phyloP scores from a whole-genome alignment of 2,329 filamentous ascomycete species.

The Dothidotthia symphoricarpi region DNA sequence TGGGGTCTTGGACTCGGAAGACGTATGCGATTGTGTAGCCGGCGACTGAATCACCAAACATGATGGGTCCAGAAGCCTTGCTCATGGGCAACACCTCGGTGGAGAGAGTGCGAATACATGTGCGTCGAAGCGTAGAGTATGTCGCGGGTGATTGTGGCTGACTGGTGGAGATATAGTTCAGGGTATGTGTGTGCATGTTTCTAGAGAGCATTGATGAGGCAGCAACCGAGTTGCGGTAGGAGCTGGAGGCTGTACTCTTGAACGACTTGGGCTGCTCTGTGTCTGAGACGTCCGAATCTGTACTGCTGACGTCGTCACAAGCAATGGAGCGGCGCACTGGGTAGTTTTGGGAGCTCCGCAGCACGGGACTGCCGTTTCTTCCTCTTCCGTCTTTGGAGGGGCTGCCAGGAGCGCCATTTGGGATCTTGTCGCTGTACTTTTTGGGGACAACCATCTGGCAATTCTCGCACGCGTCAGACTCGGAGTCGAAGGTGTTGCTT shows the following conservation, averaged over 20 bases:
- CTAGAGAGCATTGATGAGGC: slow-evolving; percentile 44
- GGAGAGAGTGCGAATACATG: slow-evolving; percentile 58
- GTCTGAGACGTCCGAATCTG: slow-evolving; percentile 39
- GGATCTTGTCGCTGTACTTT: slow-evolving; percentile 54
- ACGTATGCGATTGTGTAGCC: slow-evolving; percentile 61
- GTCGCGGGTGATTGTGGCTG: slow-evolving; percentile 54
- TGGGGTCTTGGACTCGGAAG: slow-evolving; percentile 58
- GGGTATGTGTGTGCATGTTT: slow-evolving; percentile 52
- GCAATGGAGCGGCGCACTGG: slow-evolving; percentile 47
- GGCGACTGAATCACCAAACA: slow-evolving; percentile 56
- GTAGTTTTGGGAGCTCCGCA: slow-evolving; percentile 55
- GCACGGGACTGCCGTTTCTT: slow-evolving; percentile 54
- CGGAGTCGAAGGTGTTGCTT: slow-evolving; percentile 44
- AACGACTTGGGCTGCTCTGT: slow-evolving; percentile 41
- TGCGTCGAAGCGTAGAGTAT: slow-evolving; percentile 56
- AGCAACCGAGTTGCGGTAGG: slow-evolving; percentile 37
- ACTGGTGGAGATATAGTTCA: slow-evolving; percentile 59
- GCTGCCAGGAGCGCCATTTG: slow-evolving; percentile 54
- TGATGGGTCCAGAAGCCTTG: slow-evolving; percentile 57
- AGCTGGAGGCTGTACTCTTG: slow-evolving; percentile 30
- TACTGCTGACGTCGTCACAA: slow-evolving; percentile 33
- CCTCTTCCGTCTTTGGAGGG: slow-evolving; percentile 50
- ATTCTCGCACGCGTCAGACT: slow-evolving; percentile 57
- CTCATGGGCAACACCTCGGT: slow-evolving; percentile 57
- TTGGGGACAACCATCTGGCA: slow-evolving; percentile 57